Conservation (phyloP, 2,329 filamentous ascomycete genomes). For the Ramularia endophylla region DNA sequence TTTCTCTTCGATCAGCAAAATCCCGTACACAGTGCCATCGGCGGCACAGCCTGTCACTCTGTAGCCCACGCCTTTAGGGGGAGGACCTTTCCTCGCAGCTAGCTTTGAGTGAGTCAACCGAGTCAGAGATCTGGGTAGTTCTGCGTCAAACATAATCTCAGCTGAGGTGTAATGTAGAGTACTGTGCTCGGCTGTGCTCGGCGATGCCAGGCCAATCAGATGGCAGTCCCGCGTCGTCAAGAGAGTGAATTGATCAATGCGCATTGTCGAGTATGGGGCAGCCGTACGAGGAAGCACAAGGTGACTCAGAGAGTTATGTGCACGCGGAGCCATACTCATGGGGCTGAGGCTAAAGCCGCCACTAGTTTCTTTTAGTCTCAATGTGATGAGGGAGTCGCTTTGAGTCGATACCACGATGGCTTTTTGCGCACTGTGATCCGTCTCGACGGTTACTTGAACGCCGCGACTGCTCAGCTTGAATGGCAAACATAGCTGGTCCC, state of each 20-base stretch:
- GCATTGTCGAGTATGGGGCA: slow-evolving; percentile 5
- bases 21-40: slow-evolving; percentile 49
- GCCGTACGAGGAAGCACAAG: slow-evolving; percentile 9
- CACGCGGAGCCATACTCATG: slow-evolving; percentile 20
- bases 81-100: slow-evolving; percentile 32
- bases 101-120: slow-evolving; percentile 44
- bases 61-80: slow-evolving; percentile 37
- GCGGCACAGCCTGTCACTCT: slow-evolving; percentile 46
- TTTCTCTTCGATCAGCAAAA: slow-evolving; percentile 57
- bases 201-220: slow-evolving; percentile 23
- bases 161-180: slow-evolving; percentile 14
- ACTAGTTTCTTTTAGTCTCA: slow-evolving; percentile 30
- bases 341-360: slow-evolving; percentile 16
- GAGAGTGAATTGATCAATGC: slow-evolving; percentile 11
- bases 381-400: slow-evolving; percentile 48
- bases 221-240: slow-evolving; percentile 20
- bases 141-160: slow-evolving; percentile 37
- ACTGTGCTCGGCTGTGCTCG: slow-evolving; percentile 3
- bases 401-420: slow-evolving; percentile 51
- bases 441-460: slow-evolving; percentile 43
- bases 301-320: slow-evolving; percentile 20
- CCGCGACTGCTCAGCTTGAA: slow-evolving; percentile 33
- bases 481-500: slow-evolving; percentile 28
- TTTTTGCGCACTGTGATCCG: slow-evolving; percentile 19
- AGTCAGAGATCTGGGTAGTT: slow-evolving; percentile 36